These are phyloP conservation scores for Elongisporangium prolatum DNA, from an alignment of 352 stramenopile genomes.

Conservation along the genomic window DNA sequence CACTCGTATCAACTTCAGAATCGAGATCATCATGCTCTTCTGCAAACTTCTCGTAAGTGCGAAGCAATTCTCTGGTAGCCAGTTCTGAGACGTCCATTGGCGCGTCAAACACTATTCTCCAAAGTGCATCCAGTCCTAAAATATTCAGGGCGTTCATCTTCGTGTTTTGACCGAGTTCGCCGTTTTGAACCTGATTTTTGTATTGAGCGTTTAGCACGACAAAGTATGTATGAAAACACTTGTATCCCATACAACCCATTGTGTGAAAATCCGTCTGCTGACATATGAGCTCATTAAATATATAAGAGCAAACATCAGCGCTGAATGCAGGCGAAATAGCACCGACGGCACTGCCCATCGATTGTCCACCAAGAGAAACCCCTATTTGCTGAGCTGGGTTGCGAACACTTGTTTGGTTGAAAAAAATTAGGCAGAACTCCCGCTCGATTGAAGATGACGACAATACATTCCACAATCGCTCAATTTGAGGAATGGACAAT, in stretches of 20 bases:
- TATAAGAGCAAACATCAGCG: slow-evolving; percentile 68
- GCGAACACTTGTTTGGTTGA: slow-evolving; percentile 74
- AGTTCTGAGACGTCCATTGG: slow-evolving; percentile 72
- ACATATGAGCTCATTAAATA: slow-evolving; percentile 83
- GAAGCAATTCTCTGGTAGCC: slow-evolving; percentile 71
- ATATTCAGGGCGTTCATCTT: slow-evolving; percentile 31
- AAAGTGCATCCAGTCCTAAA: slow-evolving; percentile 77
- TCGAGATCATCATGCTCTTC: slow-evolving; percentile 25
- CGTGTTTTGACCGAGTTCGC: neutral
- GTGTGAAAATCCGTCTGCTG: slow-evolving; percentile 71
- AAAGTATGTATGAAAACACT: slow-evolving; percentile 88
- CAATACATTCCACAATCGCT: slow-evolving; percentile 71
- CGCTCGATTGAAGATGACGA: slow-evolving; percentile 66
- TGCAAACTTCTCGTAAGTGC: slow-evolving; percentile 70
- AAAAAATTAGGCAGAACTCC: slow-evolving; percentile 82
- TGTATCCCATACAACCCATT: slow-evolving; percentile 73
- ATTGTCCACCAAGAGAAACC: slow-evolving; percentile 10
- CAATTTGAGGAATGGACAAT: slow-evolving; percentile 69
- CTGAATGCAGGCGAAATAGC: slow-evolving; percentile 75
- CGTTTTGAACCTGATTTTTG: slow-evolving; percentile 21
- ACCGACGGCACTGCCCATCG: slow-evolving; percentile 12
- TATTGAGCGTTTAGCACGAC: slow-evolving; percentile 65
- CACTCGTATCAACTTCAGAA: slow-evolving; percentile 23
- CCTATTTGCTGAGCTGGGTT: slow-evolving; percentile 21
- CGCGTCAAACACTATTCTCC: slow-evolving; percentile 78